These are phyloP conservation scores for Xanthoparmelia taractica DNA, from an alignment of 495 filamentous ascomycete species.

Conservation along the genomic window DNA sequence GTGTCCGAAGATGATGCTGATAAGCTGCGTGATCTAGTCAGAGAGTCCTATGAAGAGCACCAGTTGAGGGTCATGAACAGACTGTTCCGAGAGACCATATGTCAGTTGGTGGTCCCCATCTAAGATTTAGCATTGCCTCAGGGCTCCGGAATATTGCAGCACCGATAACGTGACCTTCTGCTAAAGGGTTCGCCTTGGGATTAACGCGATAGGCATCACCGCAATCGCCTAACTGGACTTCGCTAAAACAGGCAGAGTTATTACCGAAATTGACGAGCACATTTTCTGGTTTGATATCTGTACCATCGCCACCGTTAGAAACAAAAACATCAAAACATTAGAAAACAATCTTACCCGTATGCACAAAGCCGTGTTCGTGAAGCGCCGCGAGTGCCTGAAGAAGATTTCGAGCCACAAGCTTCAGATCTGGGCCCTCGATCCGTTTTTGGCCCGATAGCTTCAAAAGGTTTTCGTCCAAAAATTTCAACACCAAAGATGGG, in stretches of 20 bases:
- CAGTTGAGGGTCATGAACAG: not conserved
- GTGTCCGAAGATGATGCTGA: conserved; percentile 4
- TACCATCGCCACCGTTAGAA: too few species aligned
- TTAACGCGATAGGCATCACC: conserved; percentile 5
- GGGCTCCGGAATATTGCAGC: not conserved
- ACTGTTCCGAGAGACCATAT: conserved; percentile 19
- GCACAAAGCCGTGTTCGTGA: conserved; percentile 10
- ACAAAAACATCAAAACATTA: not conserved
- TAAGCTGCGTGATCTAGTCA: conserved; percentile 3
- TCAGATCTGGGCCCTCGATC: conserved; percentile 20
- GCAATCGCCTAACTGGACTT: conserved; percentile 12
- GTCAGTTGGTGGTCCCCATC: conserved; percentile 13
- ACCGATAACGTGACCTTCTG: conserved; percentile 12
- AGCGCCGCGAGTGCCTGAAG: conserved; percentile 7
- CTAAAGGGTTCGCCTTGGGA: not conserved
- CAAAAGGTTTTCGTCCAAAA: conserved; percentile 38
- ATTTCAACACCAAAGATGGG: conserved; percentile 36
- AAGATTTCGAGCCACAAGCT: conserved; percentile 2
- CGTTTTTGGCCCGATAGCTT: conserved; percentile 31
- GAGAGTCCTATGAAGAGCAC: not conserved
- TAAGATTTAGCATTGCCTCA: conserved; percentile 9
- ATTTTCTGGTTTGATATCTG: conserved; percentile 7
- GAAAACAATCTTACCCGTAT: not conserved
- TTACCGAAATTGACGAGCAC: not conserved
- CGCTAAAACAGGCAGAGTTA: conserved; percentile 7